Evolutionary conservation across 148 eudicot species (phyloP), one percentile per base, ranked within the genome.

Genomic region (Spergularia bocconei): DNA sequence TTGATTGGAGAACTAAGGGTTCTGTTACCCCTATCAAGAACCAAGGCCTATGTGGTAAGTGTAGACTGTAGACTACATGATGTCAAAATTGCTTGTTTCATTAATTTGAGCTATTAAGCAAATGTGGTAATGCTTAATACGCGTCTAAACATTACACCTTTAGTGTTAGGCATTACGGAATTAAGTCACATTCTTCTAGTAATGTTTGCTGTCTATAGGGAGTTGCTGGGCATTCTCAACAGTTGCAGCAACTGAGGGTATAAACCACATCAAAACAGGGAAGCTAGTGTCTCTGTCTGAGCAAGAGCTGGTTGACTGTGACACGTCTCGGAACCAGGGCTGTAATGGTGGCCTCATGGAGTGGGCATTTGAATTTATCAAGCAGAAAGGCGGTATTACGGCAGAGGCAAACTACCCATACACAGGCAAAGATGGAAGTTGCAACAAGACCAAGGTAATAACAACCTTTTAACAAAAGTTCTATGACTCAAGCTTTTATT

Each of bases 161-260:
- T 44, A 44, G 48, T 9, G 1, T 44, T 44, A 4, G 48, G 10
- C 10, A 6, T 44, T 44, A 9, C 48, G 48, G 5, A 9, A 6
- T 44, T 44, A 6, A 41, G 4, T 41, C 6, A 41, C 4, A 59
- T 29, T 5, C 51, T 14, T 41, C 7, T 15, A 19, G 44, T 69
- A 20, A 52, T 69, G 29, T 52, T 78, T 66, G 48, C 36, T 33
- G 63, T 54, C 36, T 54, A 66, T 80, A 93, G 98, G 98, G 29
- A 93, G 98, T 78, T 93, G 98, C 69, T 93, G 98, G 98, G 96
- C 98, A 52, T 93, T 93, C 76, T 88, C 98, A 13, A 75, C 94
- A 0, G 87, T 91, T 17, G 98, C 69, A 6, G 84, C 84, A 1
- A 85, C 89, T 11, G 98, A 93, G 74, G 94, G 97, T 14, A 93